Evolutionary conservation across 495 filamentous ascomycete genomes (phyloP).

Genomic region (Podospora pseudoanserina): DNA sequence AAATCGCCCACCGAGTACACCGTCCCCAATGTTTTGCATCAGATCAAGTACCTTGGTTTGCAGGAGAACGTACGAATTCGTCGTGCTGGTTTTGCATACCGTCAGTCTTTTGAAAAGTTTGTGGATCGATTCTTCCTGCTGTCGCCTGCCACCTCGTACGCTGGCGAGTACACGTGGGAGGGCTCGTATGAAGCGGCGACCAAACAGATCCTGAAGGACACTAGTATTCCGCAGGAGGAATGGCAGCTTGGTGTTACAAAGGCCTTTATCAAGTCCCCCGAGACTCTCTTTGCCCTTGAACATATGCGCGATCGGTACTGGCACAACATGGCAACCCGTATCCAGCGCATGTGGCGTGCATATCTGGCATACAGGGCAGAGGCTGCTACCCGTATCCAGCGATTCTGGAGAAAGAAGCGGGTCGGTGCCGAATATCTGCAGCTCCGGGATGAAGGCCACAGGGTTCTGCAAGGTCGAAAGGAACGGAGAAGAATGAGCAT

Average conservation of each 20-base stretch:
- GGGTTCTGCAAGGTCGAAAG: conserved; percentile 76
- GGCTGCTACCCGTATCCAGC: conserved; percentile 88
- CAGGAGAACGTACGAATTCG: conserved; percentile 99
- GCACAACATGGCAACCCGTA: conserved; percentile 98
- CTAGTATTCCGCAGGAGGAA: conserved; percentile 88
- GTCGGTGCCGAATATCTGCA: conserved; percentile 84
- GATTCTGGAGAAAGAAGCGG: conserved; percentile 88
- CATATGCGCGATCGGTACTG: conserved; percentile 97
- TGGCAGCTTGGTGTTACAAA: conserved; percentile 97
- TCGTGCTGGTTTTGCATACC: conserved; percentile 93
- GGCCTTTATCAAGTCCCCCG: conserved; percentile 97
- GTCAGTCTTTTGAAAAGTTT: conserved; percentile 98
- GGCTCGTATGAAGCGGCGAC: conserved; percentile 81
- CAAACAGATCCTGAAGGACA: conserved; percentile 94
- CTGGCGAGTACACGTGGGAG: conserved; percentile 94
- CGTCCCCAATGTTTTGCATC: conserved; percentile 85
- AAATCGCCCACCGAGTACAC: conserved; percentile 94
- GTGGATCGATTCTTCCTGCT: conserved; percentile 95
- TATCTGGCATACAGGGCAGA: conserved; percentile 90
- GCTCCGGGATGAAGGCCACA: conserved; percentile 85
- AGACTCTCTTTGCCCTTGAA: conserved; percentile 94
- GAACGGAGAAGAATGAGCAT: conserved; percentile 88
- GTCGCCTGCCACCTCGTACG: conserved; percentile 91
- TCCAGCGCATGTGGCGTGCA: conserved; percentile 95
- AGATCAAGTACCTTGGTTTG: conserved; percentile 98